Evolutionary conservation across 169 alveolate species (phyloP), one percentile per base, ranked within the genome.

Genomic region (Theileria annulata): DNA sequence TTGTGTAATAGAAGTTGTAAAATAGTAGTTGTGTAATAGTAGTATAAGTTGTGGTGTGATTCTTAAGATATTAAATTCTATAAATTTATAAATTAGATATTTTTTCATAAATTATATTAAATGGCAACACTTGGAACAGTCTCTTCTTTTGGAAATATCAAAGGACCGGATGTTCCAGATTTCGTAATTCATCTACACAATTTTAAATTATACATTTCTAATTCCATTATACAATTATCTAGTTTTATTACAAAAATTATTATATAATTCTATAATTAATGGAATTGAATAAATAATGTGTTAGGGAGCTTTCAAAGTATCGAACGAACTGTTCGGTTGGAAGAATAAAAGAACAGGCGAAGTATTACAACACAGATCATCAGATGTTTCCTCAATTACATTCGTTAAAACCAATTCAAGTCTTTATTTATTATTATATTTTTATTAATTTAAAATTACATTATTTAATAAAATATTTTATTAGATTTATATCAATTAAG

Each of bases 291-390:
- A 67, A 71, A 60, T 77, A 80, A 21, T 81, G 83, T 17, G 30
- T 81, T 85, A 91, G 92, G 97, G 97, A 8, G 87, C 95, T 27
- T 95, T 95, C 88, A 92, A 94, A 77, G 95, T 94, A 87, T 91
- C 96, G 47, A 93, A 91, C 28, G 97, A 94, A 73, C 80, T 95
- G 59, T 92, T 95, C 67, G 97, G 97, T 0, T 95, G 97, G 97
- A 95, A 94, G 80, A 94, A 95, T 77, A 91, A 91, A 63, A 80
- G 94, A 51, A 94, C 97, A n/a, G 95, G 95, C 30, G 95, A 83
- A 77, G 95, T 94, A 19, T 79, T 92, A 63, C 97, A 94, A 77
- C 94, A 93, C 90, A 90, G 92, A 59, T 91, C 91, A 19, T 79
- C 83, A 15, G 97, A 95, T 69, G 85, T 95, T 42, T 82, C 86